Base-by-base conservation (phyloP, 1,139 yeast genomes). In the Taphrina populina region DNA sequence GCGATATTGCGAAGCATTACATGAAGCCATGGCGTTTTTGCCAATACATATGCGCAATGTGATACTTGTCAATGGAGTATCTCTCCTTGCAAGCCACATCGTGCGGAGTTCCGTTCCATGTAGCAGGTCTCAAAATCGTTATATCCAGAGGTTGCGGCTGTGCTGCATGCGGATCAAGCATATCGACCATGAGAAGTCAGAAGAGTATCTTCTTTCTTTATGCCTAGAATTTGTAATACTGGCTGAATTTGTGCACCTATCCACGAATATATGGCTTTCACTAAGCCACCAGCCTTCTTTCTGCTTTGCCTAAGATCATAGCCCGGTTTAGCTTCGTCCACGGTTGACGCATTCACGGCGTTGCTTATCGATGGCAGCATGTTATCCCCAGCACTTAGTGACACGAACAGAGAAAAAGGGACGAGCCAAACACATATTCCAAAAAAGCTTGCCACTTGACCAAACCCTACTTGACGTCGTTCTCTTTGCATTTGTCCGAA, bases 391-490 rank as follows among this genome's bases (percentile, higher is more conserved):
- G 97, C 97, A 67, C 95, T 85, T 60, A 92, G 76, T 52, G 95
- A 84, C 24, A 94, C 92, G 70, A 94, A 90, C 61, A 94, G 75
- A 1, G 96, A 83, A 70, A 92, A 88, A 29, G 99, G 99, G 40
- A 92, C 79, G 60, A 90, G 76, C 99, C 99, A 92, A 11, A 92
- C 83, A 64, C 95, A 83, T 40, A 92, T 73, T 0, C 96, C 98
- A 66, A 94, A 88, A 69, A 92, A 92, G 3, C 96, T 84, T 24
- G 96, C 87, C 2, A 92, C 87, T 67, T 94, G 96, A 1, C 88
- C 74, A 66, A 92, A 92, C 5, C 84, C 95, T 59, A 86, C 79
- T 53, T 79, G 78, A 61, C 36, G 77, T 73, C 7, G 81, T 76
- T 7, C 79, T 75, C 24, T 72, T 66, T n/a, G 71, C 74, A 13